A percentile compares a stretch with the other conserved stretches of the same genome.
These are phyloP conservation scores for Polychytrium aggregatum DNA, from an alignment of 192 early-diverging fungal genomes.

Conservation along the genomic window DNA sequence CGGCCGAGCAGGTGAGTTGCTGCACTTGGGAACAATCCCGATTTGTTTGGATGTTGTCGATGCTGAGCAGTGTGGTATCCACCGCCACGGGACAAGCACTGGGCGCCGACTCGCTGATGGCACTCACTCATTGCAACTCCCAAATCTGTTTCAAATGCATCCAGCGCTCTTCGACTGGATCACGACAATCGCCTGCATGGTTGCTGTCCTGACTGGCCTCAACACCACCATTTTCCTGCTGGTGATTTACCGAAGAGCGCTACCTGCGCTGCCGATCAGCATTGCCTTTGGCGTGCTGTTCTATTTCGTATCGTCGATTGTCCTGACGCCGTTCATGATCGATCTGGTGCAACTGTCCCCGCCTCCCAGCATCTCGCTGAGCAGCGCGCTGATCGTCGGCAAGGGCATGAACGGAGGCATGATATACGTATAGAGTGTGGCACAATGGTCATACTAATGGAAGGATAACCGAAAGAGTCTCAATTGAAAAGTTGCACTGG, in stretches of 20 bases:
- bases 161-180: conserved; percentile 68
- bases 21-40: too few species aligned
- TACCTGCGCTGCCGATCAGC: conserved; percentile 77
- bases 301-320: conserved; percentile 51
- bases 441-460: too few species aligned
- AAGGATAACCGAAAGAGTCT: too few species aligned
- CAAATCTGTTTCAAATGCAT: too few species aligned
- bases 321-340: conserved; percentile 26
- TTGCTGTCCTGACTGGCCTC: conserved; percentile 75
- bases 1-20: conserved; percentile 52
- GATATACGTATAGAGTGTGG: conserved; percentile 23
- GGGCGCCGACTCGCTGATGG: too few species aligned
- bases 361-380: neutral
- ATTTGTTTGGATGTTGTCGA: too few species aligned
- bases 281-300: conserved; percentile 79
- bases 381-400: conserved; percentile 28
- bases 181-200: conserved; percentile 61
- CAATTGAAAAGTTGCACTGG: too few species aligned
- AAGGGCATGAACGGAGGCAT: conserved; percentile 22
- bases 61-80: too few species aligned
- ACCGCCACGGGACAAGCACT: too few species aligned
- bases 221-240: conserved; percentile 81
- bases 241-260: conserved; percentile 66
- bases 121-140: too few species aligned
- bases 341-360: conserved; percentile 3